Evolutionary conservation across 805 yeast genomes (phyloP), one percentile per base, ranked within the genome.

Genomic region (Debaryomyces castellii): DNA sequence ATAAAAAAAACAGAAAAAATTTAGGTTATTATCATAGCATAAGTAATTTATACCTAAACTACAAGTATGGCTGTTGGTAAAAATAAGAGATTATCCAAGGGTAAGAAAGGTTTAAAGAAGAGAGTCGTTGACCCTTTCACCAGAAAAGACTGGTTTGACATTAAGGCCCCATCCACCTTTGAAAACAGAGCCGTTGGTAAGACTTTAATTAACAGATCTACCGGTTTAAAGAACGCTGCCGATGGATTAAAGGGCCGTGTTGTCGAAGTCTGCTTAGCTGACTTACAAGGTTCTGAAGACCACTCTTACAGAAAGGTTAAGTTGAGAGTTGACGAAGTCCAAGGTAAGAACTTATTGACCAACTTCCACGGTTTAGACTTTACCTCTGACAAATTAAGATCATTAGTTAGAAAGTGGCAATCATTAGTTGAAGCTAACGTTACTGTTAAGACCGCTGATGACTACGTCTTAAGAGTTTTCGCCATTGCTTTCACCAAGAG

Each of bases 291-390:
- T 69, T 89, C 95, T 68, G 98, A 92, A 82, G 98, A 92, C 81
- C 96, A 91, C 84, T 85, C 97, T 58, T 87, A 85, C 89, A 92
- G 96, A 85, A 90, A 92, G 81, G 80, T 92, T 72, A 89, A 87
- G 79, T 88, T 92, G 78, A 90, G 97, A 81, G 96, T 92, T 65
- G 98, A 91, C 69, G 98, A 92, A 81, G 96, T 91, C 64, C 97
- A 92, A 81, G 98, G 97, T 80, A 89, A 89, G 82, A 90, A 91
- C 86, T 83, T 91, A 71, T 83, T 91, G 74, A 91, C 98, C 82
- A 92, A 92, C 95, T 92, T 91, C 95, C 97, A 91, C 83, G 98
- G 98, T 69, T 77, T 92, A 77, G 96, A 90, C 82, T 91, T 92
- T 86, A 91, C 98, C 69, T 81, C 96, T 59, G 97, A 91, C 82